Evolutionary conservation across 2,329 filamentous ascomycete genomes (phyloP), one percentile per base, ranked within the genome.

Genomic region (Monosporascus sp.): DNA sequence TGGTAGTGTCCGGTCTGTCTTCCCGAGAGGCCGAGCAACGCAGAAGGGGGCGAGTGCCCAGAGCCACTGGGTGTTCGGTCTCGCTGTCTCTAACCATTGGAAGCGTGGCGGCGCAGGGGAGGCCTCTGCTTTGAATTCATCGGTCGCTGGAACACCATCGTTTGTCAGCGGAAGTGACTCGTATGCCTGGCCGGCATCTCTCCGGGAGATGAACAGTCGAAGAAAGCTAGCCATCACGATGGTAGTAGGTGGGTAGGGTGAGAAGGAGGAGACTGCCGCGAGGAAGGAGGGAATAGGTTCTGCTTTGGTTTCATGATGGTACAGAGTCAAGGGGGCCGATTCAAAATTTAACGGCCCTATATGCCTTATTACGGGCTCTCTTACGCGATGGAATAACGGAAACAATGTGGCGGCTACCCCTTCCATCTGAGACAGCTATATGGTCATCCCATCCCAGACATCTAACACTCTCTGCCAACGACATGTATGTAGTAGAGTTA

Each of bases 1-100:
- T 2, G 50, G 50, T 5, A 52, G 35, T 3, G 22, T 48, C 31
- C 50, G 43, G 22, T 52, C 50, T 24, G 50, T 52, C 44, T 46
- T 44, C 17, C 44, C 44, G 9, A 52, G 50, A 22, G 50, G 50
- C 20, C 43, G 16, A 17, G 50, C 44, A 20, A 52, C 41, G 22
- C 37, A 47, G 24, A 52, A 52, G 4, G 44, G 50, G 20, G 35
- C 26, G 31, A 52, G 35, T 19, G n/a, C 17, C 43, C 41, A 52
- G n/a, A 52, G 8, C 26, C 27, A 43, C 31, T 14, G 43, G 43
- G 17, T 8, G 14, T 16, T 27, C 11, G 43, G 43, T 27, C n/a
- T 46, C 43, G 24, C 14, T 16, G 24, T 24, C 14, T 46, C n/a
- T 17, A 46, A 7, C 43, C 24, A 46, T 46, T 31, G 17, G 17